Conservation (phyloP, 768 basidiomycete genomes). For the Termitomyces sp. region DNA sequence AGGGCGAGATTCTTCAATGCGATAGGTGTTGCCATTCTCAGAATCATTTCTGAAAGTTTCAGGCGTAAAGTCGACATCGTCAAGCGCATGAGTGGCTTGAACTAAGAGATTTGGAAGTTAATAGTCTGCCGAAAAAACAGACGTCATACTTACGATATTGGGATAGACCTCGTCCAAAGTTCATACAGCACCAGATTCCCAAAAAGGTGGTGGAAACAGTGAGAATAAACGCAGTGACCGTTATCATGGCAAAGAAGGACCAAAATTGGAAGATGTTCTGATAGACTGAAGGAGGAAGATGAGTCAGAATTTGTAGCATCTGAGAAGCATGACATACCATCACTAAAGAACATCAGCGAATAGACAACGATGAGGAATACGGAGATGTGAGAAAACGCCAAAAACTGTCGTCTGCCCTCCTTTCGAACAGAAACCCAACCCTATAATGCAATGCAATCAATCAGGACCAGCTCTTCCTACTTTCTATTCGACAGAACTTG, state of each 20-base stretch:
- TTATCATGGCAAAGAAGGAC: constrained; percentile 49
- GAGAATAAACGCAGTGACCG: constrained; percentile 41
- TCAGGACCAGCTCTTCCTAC: background rate
- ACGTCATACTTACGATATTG: constrained; percentile 44
- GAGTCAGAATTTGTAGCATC: background rate
- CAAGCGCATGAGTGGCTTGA: constrained; percentile 38
- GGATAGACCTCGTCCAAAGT: constrained; percentile 55
- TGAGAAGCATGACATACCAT: constrained; percentile 29
- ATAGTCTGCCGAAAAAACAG: background rate
- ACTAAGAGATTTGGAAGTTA: constrained; percentile 24
- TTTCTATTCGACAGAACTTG: constrained; percentile 22
- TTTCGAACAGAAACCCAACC: constrained; percentile 49
- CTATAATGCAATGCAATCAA: constrained; percentile 24
- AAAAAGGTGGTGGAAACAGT: constrained; percentile 39
- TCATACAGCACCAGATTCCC: constrained; percentile 47
- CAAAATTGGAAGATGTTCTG: constrained; percentile 40
- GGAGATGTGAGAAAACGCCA: constrained; percentile 38
- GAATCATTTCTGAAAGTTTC: constrained; percentile 35
- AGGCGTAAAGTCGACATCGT: constrained; percentile 42
- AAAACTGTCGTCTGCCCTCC: constrained; percentile 40
- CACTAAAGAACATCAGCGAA: constrained; percentile 41
- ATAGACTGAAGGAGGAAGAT: constrained; percentile 31
- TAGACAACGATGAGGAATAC: constrained; percentile 37
- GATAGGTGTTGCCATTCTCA: constrained; percentile 19
- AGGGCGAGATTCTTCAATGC: background rate